Evolutionary conservation across 1,284 basidiomycete species (phyloP), one percentile per base, ranked within the genome.

Genomic region (Cryptococcus jaspeensis): DNA sequence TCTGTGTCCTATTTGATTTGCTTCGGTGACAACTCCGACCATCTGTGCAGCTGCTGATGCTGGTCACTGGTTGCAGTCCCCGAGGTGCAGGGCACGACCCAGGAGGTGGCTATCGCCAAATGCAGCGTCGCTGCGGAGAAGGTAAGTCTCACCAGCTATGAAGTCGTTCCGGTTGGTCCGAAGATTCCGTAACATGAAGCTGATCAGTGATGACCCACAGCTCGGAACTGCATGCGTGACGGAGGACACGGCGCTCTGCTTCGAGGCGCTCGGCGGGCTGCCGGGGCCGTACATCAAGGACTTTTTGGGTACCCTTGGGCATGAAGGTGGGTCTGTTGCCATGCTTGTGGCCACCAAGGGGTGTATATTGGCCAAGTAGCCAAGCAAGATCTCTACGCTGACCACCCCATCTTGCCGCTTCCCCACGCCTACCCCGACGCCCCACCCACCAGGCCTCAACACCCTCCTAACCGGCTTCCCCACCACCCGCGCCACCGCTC

Each of bases 231-330:
- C 94, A 4, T 95, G 92, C 70, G 92, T 99, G 62, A 98, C 93
- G 0, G 95, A 99, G 78, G 96, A 99, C 74, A 98, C 95, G 0
- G 92, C 95, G 0, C 84, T 99, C 5, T 90, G 88, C 69, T 98
- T 93, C 71, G 85, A 87, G 63, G 93, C 94, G 0, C 80, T 98
- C 37, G 84, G 86, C 40, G 94, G 92, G 0, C 84, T 99, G 6
- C 95, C 95, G 1, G 96, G 95, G 0, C 93, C 94, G 0, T 99
- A 97, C 78, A 96, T 99, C 82, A 99, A 99, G 72, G 83, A 92
- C 69, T 97, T 97, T 75, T 78, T 95, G 67, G 81, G 81, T 50
- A 82, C 82, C 20, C 77, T 96, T 4, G 93, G 93, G 1, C 89
- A 92, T 66, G 86, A 89, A 64, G 85, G 84, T 82, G 55, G 56